These are phyloP conservation scores for Termitomyces sp. DNA, from an alignment of 768 basidiomycete species.

Conservation along the genomic window DNA sequence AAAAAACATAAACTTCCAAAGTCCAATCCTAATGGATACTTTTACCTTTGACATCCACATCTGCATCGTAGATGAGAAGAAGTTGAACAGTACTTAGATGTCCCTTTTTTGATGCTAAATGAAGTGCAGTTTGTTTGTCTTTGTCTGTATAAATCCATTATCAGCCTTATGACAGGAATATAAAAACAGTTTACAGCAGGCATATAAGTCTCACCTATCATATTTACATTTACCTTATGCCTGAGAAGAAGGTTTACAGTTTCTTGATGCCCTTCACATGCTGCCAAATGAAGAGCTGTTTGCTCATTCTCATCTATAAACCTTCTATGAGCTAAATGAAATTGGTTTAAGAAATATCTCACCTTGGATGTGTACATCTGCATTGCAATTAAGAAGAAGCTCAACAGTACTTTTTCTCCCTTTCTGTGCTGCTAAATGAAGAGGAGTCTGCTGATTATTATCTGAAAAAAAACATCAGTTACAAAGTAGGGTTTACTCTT, in stretches of 20 bases:
- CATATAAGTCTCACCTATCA: neutral
- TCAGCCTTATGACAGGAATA: neutral
- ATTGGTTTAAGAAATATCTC: neutral
- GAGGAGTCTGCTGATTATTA: neutral
- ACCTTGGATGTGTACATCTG: neutral
- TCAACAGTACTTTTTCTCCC: neutral
- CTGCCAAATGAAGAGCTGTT: neutral
- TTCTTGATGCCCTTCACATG: neutral
- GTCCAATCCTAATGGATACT: neutral
- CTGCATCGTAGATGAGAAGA: neutral
- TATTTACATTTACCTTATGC: neutral
- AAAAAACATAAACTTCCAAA: neutral
- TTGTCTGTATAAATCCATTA: neutral
- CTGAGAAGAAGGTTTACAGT: neutral
- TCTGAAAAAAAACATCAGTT: neutral
- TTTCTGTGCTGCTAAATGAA: neutral
- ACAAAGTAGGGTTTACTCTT: too few species aligned
- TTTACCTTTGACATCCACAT: neutral
- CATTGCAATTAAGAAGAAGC: neutral
- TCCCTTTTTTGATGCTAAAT: neutral
- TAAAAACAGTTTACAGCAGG: neutral
- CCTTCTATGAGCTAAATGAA: neutral
- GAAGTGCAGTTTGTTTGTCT: neutral
- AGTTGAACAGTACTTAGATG: neutral
- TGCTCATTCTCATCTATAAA: neutral